A percentile compares a stretch with the other conserved stretches of the same genome.
Conservation (phyloP, 148 eudicot species). For the Vaccinium vitisidaea region DNA sequence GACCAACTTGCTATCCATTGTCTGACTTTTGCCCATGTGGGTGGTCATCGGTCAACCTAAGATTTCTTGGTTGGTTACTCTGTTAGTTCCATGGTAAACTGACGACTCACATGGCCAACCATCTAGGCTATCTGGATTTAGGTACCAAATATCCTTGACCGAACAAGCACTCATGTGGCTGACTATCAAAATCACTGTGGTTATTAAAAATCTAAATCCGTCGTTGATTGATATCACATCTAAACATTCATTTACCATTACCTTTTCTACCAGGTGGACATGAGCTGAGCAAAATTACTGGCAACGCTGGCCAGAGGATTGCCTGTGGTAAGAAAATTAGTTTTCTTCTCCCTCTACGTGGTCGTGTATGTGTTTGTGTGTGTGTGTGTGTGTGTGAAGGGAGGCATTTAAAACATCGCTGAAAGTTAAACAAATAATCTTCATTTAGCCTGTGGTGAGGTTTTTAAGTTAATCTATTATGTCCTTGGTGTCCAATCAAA, state of each 20-base stretch:
- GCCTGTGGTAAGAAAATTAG: constrained; percentile 55
- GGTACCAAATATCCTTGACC: no score
- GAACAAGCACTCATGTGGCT: not conserved
- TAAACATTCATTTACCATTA: not conserved
- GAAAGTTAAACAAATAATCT: not conserved
- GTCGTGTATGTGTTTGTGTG: no score
- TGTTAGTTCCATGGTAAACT: not conserved
- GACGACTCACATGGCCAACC: not conserved
- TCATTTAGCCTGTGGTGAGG: not conserved
- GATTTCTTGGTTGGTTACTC: not conserved
- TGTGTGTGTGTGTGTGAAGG: not conserved
- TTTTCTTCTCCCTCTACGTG: not conserved
- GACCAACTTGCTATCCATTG: no score
- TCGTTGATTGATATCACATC: no score
- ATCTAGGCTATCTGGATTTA: no score
- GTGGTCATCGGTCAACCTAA: not conserved
- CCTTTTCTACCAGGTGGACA: constrained; percentile 49
- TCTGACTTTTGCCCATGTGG: no score
- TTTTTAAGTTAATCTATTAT: not conserved
- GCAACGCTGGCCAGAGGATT: constrained; percentile 64
- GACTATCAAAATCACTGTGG: not conserved
- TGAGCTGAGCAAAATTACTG: constrained; percentile 65
- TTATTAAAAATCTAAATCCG: no score
- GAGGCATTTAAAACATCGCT: not conserved
- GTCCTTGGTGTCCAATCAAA: not conserved